Conservation (phyloP, 2,329 filamentous ascomycete species). For the Raffaelea ambrosiae region DNA sequence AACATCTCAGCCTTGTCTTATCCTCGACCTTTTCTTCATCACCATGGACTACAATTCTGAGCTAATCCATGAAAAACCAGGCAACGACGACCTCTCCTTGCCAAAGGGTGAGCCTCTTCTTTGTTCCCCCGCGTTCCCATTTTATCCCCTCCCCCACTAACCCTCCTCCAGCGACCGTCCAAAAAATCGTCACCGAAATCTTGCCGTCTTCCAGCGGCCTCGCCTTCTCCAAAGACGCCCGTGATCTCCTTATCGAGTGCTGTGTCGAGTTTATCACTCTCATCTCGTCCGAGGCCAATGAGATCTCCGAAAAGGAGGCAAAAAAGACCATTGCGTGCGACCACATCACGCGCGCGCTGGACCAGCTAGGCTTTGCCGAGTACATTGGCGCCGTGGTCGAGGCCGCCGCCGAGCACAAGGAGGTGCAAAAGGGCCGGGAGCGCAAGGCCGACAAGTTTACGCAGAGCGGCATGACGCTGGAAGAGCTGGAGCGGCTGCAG, state of each 20-base stretch:
- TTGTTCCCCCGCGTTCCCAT: not conserved
- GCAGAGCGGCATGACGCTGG: constrained; percentile 83
- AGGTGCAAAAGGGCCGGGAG: constrained; percentile 85
- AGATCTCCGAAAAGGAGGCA: constrained; percentile 96
- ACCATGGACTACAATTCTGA: too few relatives aligned
- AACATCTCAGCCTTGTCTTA: too few relatives aligned
- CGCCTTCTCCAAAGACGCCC: constrained; percentile 88
- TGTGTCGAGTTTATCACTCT: constrained; percentile 99
- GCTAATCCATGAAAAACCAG: constrained; percentile 30
- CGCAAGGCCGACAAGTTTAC: constrained; percentile 98
- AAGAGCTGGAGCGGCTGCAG: constrained; percentile 81
- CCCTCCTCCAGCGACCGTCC: constrained; percentile 50
- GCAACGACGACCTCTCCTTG: constrained; percentile 54
- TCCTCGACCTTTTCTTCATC: too few relatives aligned
- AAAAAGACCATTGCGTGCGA: constrained; percentile 99
- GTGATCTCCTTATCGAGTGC: constrained; percentile 93
- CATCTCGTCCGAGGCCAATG: constrained; percentile 96
- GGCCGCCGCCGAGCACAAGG: constrained; percentile 85
- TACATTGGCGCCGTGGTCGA: constrained; percentile 84
- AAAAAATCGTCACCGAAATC: constrained; percentile 90
- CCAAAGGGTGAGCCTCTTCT: constrained; percentile 46
- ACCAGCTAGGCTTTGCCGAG: constrained; percentile 84
- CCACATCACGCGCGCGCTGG: constrained; percentile 90
- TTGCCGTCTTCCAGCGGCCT: constrained; percentile 66
- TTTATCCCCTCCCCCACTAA: constrained; percentile 17